Percentiles rank a stretch among this genome's conserved stretches.
phyloP scores from a whole-genome alignment of 2,329 filamentous ascomycete species.

The Taxawa tesnikishii region DNA sequence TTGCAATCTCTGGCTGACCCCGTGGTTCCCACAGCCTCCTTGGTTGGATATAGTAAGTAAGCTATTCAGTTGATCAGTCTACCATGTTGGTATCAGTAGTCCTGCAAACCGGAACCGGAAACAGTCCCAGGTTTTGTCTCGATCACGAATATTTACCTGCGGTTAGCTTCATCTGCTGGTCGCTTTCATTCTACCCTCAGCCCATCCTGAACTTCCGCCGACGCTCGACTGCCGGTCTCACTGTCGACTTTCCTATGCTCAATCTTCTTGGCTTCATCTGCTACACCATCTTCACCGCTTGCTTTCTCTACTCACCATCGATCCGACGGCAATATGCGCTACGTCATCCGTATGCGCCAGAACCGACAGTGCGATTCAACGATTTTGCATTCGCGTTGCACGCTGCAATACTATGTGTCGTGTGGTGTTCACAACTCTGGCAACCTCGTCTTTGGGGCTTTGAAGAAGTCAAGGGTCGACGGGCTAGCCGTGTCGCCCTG shows the following conservation, averaged over 20 bases:
- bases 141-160: neutral
- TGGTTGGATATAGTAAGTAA: conserved; percentile 9
- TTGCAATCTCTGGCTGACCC: no score
- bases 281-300: conserved; percentile 62
- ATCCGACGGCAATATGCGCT: conserved; percentile 75
- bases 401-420: conserved; percentile 56
- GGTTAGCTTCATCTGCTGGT: conserved; percentile 40
- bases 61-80: no score
- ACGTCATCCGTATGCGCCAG: conserved; percentile 58
- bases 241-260: conserved; percentile 74
- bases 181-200: conserved; percentile 86
- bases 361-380: conserved; percentile 78
- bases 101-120: no score
- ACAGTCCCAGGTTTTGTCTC: no score
- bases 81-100: no score
- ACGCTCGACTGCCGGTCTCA: conserved; percentile 67
- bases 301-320: conserved; percentile 66
- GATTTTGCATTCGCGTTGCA: conserved; percentile 82
- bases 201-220: conserved; percentile 66
- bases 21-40: conserved; percentile 5
- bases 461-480: conserved; percentile 35
- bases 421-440: conserved; percentile 70
- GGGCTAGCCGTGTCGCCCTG: conserved; percentile 50
- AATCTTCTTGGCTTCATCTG: conserved; percentile 61
- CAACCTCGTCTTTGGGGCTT: conserved; percentile 68